These are phyloP conservation scores for Barbarea vulgaris DNA, from an alignment of 345 rosid species.

Conservation along the genomic window DNA sequence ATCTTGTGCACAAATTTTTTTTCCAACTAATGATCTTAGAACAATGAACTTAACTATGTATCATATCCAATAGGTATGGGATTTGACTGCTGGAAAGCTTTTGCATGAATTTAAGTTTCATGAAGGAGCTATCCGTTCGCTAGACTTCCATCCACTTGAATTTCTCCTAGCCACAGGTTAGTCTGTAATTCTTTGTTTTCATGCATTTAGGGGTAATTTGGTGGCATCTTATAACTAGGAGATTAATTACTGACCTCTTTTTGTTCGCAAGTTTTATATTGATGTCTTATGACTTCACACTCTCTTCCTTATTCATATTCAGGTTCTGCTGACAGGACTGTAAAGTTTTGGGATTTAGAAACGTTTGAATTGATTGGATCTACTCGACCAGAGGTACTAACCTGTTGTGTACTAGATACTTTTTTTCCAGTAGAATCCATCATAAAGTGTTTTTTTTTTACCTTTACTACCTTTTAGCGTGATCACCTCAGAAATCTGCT, in stretches of 20 bases:
- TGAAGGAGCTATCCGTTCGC: slow-evolving; percentile 78
- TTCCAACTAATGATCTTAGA: neutral
- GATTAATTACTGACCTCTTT: slow-evolving; percentile 9
- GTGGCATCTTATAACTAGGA: slow-evolving; percentile 8
- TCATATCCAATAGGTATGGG: slow-evolving; percentile 44
- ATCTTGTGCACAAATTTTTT: slow-evolving; percentile 12
- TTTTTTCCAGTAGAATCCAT: slow-evolving; percentile 12
- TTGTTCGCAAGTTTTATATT: slow-evolving; percentile 7
- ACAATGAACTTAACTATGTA: neutral
- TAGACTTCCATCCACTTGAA: slow-evolving; percentile 97
- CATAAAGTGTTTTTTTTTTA: neutral
- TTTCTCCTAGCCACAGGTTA: slow-evolving; percentile 95
- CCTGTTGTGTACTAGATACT: slow-evolving; percentile 20
- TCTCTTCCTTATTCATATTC: slow-evolving; percentile 38
- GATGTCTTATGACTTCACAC: slow-evolving; percentile 26
- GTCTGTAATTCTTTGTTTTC: slow-evolving; percentile 20
- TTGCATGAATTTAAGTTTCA: slow-evolving; percentile 94
- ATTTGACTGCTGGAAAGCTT: slow-evolving; percentile 98
- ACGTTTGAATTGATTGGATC: slow-evolving; percentile 97
- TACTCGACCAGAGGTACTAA: slow-evolving; percentile 83
- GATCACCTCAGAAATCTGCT: slow-evolving; percentile 2
- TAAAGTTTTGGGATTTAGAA: slow-evolving; percentile 99
- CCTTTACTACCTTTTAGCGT: neutral
- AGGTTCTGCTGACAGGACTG: slow-evolving; percentile 98
- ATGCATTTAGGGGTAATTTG: slow-evolving; percentile 11